Evolutionary conservation across 371 early-diverging fungal species (phyloP).

Genomic region (Amoeboradix gromovi): DNA sequence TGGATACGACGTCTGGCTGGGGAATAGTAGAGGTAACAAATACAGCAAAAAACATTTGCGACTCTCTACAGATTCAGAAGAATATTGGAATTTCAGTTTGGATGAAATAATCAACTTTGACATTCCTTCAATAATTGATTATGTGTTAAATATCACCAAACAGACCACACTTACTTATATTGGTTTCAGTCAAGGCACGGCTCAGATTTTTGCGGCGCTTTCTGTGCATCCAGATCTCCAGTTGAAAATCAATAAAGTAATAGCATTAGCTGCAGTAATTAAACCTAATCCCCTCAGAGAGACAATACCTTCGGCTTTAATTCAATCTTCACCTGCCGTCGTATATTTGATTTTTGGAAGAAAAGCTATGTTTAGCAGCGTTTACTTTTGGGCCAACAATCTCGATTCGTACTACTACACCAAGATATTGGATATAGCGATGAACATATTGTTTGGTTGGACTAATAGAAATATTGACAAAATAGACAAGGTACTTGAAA

Average conservation of each 20-base stretch:
- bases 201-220: slow-evolving; percentile 63
- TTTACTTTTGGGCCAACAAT: slow-evolving; percentile 50
- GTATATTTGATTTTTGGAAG: slow-evolving; percentile 74
- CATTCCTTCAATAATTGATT: slow-evolving; percentile 51
- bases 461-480: slow-evolving; percentile 30
- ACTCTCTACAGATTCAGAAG: slow-evolving; percentile 27
- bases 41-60: slow-evolving; percentile 55
- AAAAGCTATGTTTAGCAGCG: slow-evolving; percentile 38
- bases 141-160: slow-evolving; percentile 47
- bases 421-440: slow-evolving; percentile 34
- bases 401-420: slow-evolving; percentile 44
- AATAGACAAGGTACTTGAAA: slow-evolving; percentile 40
- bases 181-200: slow-evolving; percentile 83
- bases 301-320: slow-evolving; percentile 15
- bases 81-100: slow-evolving; percentile 76
- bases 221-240: slow-evolving; percentile 47
- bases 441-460: slow-evolving; percentile 62
- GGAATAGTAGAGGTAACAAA: slow-evolving; percentile 84
- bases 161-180: slow-evolving; percentile 50
- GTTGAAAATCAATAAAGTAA: slow-evolving; percentile 45
- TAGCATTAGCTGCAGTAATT: slow-evolving; percentile 70
- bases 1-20: slow-evolving; percentile 89
- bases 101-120: slow-evolving; percentile 66
- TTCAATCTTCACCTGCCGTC: slow-evolving; percentile 54
- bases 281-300: slow-evolving; percentile 25